phyloP scores from a whole-genome alignment of 805 yeast species.

The Wickerhamiella brachini region DNA sequence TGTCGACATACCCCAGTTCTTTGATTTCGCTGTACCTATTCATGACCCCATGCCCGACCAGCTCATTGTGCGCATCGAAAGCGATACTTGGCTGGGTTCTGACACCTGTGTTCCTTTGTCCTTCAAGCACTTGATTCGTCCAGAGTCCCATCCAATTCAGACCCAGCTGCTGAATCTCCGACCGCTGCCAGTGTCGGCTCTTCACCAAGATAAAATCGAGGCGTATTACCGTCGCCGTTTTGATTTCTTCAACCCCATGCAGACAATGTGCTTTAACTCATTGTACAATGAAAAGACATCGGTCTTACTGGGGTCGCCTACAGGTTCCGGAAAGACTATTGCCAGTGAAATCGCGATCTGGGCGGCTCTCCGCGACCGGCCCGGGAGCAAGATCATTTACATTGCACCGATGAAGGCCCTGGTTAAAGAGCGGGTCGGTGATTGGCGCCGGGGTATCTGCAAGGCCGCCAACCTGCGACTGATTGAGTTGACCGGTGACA shows the following conservation, averaged over 20 bases:
- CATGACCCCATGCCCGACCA: slow-evolving; percentile 86
- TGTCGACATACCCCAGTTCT: slow-evolving; percentile 42
- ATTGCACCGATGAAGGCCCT: slow-evolving; percentile 86
- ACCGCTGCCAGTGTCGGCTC: slow-evolving; percentile 74
- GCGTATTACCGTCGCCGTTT: slow-evolving; percentile 53
- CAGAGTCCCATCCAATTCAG: slow-evolving; percentile 72
- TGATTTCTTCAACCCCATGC: slow-evolving; percentile 93
- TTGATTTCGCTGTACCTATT: slow-evolving; percentile 88
- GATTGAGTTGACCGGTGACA: slow-evolving; percentile 75
- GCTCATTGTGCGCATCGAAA: slow-evolving; percentile 59
- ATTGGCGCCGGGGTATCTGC: slow-evolving; percentile 40
- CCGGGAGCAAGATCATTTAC: slow-evolving; percentile 68
- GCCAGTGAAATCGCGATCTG: slow-evolving; percentile 95
- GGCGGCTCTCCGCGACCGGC: slow-evolving; percentile 81
- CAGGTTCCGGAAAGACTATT: slow-evolving; percentile 96
- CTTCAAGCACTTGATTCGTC: slow-evolving; percentile 79
- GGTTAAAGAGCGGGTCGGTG: slow-evolving; percentile 71
- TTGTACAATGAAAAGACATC: slow-evolving; percentile 65
- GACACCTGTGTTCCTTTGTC: slow-evolving; percentile 67
- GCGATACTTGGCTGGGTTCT: slow-evolving; percentile 84
- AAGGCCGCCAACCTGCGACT: slow-evolving; percentile 26
- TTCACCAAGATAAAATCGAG: slow-evolving; percentile 56
- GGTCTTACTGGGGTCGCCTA: slow-evolving; percentile 92
- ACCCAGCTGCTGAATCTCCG: slow-evolving; percentile 68
- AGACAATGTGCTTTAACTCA: slow-evolving; percentile 89